Conservation (phyloP, 306 rosid species). For the Medicago arabica region DNA sequence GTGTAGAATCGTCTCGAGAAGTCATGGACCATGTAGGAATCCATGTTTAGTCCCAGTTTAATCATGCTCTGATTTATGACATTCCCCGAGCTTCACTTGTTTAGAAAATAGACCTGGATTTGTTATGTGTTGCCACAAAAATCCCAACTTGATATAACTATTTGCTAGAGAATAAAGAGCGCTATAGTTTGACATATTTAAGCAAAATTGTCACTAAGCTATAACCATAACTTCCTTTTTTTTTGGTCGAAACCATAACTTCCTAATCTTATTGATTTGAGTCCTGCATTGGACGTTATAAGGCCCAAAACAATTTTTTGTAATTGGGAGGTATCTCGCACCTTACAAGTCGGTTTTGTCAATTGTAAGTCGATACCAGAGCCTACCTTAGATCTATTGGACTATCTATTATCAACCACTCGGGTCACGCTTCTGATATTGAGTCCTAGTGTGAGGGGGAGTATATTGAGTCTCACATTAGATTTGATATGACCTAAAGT, state of each 20-base stretch:
- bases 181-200: no score
- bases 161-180: background rate
- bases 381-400: background rate
- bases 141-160: background rate
- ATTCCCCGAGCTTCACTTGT: background rate
- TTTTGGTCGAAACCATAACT: no score
- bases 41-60: background rate
- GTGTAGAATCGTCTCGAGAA: no score
- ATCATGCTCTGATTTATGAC: background rate
- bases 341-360: background rate
- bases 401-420: background rate
- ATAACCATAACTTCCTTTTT: background rate
- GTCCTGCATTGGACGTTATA: background rate
- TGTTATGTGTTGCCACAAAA: background rate
- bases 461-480: background rate
- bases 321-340: background rate
- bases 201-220: background rate
- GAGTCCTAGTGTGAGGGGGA: background rate
- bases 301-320: background rate
- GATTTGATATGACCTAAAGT: no score
- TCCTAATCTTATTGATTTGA: background rate
- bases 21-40: background rate
- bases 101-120: no score
- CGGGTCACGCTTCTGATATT: background rate
- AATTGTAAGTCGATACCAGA: background rate